A percentile compares a stretch with the other conserved stretches of the same genome.
Conservation (phyloP, 164 flowering plant genomes). For the Liquidambar formosana region DNA sequence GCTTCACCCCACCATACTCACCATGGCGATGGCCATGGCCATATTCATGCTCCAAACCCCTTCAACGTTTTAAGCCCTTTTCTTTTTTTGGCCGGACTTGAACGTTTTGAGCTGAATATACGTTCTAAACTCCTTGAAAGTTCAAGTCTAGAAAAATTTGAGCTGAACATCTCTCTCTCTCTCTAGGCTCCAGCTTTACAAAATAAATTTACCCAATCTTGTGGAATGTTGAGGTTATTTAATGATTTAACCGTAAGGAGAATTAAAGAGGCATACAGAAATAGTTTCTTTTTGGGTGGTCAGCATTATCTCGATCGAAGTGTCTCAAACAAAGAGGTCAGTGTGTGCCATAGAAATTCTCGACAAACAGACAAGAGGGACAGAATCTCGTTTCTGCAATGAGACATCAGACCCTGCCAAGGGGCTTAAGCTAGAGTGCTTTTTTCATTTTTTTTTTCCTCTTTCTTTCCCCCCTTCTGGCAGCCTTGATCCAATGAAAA, state of each 20-base stretch:
- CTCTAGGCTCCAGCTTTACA: slow-evolving; percentile 1
- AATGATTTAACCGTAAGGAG: neutral
- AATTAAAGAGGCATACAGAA: neutral
- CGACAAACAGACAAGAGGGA: slow-evolving; percentile 52
- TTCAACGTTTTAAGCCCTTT: too few species aligned
- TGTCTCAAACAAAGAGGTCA: slow-evolving; percentile 13
- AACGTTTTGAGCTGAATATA: too few species aligned
- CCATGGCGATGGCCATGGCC: neutral
- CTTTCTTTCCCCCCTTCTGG: neutral
- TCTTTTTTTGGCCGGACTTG: too few species aligned
- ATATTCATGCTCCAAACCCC: too few species aligned
- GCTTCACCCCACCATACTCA: neutral
- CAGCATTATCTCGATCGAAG: slow-evolving; percentile 7
- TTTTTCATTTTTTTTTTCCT: slow-evolving; percentile 5
- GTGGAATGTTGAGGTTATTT: neutral
- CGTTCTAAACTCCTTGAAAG: neutral
- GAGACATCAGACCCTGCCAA: slow-evolving; percentile 15
- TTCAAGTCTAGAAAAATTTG: neutral
- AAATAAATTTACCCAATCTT: slow-evolving; percentile 1
- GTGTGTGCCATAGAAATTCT: slow-evolving; percentile 39
- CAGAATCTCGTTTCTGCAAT: slow-evolving; percentile 29
- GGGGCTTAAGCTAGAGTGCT: neutral
- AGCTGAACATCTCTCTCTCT: neutral
- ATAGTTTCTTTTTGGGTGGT: neutral
- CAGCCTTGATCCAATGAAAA: slow-evolving; percentile 24